Percentiles rank a stretch among this genome's conserved stretches.
phyloP scores from a whole-genome alignment of 305 asterid genomes.

The Solanum hybrid region DNA sequence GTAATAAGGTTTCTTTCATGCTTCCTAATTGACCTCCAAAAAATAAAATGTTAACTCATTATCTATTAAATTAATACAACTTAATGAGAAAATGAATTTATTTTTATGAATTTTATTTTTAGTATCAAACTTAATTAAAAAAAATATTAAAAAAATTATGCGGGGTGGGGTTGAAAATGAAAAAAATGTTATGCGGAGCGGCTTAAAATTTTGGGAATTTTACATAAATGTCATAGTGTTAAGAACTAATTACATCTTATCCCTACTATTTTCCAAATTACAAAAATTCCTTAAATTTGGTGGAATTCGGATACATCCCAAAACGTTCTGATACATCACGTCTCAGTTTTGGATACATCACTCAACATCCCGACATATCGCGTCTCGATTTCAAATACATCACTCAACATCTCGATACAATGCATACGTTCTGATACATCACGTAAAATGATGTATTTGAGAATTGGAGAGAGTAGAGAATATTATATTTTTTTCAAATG shows the following conservation, averaged over 20 bases:
- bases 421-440: background rate
- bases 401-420: background rate
- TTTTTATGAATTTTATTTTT: too few species aligned
- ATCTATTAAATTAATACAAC: too few species aligned
- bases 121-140: background rate
- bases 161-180: background rate
- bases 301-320: background rate
- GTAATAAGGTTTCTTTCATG: background rate
- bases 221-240: background rate
- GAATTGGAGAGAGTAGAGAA: background rate
- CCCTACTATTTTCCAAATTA: too few species aligned
- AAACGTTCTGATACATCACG: background rate
- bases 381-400: background rate
- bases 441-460: background rate
- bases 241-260: background rate
- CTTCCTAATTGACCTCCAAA: background rate
- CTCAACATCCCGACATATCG: background rate
- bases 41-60: background rate
- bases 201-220: too few species aligned
- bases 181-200: background rate
- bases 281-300: background rate
- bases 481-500: background rate
- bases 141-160: background rate
- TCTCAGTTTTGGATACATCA: background rate
- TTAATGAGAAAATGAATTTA: background rate